Evolutionary conservation across 2,329 filamentous ascomycete species (phyloP).

Genomic region (Amylocarpus encephaloides): DNA sequence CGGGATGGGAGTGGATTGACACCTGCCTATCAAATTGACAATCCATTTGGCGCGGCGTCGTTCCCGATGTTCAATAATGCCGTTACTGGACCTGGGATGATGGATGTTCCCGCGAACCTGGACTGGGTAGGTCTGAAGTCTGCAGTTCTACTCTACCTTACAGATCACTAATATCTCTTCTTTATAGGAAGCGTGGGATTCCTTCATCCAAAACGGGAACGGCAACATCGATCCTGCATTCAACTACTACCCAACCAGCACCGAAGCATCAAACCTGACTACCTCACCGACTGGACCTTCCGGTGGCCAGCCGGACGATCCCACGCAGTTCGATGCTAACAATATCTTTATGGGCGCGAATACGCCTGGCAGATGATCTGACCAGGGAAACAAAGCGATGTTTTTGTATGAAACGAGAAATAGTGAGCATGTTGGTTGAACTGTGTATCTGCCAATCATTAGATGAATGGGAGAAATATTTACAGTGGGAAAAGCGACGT

Average conservation of each 20-base stretch:
- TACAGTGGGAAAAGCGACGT: too few relatives aligned
- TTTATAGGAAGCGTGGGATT: slow-evolving; percentile 59
- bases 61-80: slow-evolving; percentile 46
- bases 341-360: slow-evolving; percentile 33
- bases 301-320: neutral
- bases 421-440: too few relatives aligned
- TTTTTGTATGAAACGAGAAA: too few relatives aligned
- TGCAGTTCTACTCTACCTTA: slow-evolving; percentile 1
- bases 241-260: slow-evolving; percentile 26
- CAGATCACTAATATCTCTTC: slow-evolving; percentile 24
- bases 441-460: too few relatives aligned
- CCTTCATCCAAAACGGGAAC: slow-evolving; percentile 54
- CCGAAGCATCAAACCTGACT: slow-evolving; percentile 20
- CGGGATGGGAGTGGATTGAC: slow-evolving; percentile 32
- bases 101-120: slow-evolving; percentile 50
- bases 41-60: slow-evolving; percentile 31
- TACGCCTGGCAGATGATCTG: slow-evolving; percentile 26
- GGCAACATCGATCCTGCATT: slow-evolving; percentile 29
- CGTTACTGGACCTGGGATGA: slow-evolving; percentile 40
- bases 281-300: slow-evolving; percentile 13
- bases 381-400: too few relatives aligned
- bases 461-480: too few relatives aligned
- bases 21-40: slow-evolving; percentile 34
- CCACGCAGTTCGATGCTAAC: slow-evolving; percentile 17
- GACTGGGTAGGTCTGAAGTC: slow-evolving; percentile 49